phyloP scores from a whole-genome alignment of 805 yeast genomes.

The Starmerella bombi region DNA sequence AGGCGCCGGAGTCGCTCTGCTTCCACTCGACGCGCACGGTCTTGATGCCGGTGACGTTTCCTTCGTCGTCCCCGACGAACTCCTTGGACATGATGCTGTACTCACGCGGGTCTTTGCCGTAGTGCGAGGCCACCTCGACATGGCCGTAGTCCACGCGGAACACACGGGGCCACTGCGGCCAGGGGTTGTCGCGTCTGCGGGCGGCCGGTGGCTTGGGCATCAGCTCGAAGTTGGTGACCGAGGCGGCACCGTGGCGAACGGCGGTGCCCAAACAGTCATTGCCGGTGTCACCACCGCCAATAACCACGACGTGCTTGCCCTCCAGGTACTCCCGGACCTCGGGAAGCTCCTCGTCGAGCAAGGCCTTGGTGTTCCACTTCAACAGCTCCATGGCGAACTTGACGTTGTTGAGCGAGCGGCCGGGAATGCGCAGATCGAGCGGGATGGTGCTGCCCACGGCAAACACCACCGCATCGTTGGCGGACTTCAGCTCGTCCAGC shows the following conservation, averaged over 20 bases:
- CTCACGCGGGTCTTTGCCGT: conserved; percentile 95
- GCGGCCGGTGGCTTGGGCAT: conserved; percentile 80
- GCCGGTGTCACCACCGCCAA: conserved; percentile 99
- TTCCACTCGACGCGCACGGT: conserved; percentile 98
- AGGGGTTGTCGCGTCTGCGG: conserved; percentile 89
- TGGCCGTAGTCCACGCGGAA: conserved; percentile 98
- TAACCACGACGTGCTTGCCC: conserved; percentile 87
- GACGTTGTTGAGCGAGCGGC: conserved; percentile 80
- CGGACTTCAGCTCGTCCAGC: conserved; percentile 49
- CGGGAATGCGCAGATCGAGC: conserved; percentile 86
- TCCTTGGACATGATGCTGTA: conserved; percentile 91
- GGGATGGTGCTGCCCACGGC: conserved; percentile 96
- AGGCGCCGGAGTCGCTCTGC: conserved; percentile 85
- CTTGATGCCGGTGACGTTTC: conserved; percentile 88
- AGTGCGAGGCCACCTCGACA: conserved; percentile 84
- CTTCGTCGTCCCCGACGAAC: conserved; percentile 87
- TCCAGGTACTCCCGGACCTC: conserved; percentile 55
- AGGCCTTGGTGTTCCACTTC: conserved; percentile 77
- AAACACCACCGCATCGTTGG: conserved; percentile 71
- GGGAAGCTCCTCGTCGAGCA: conserved; percentile 67
- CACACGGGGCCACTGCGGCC: conserved; percentile 99
- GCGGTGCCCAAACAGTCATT: conserved; percentile 97
- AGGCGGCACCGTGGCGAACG: conserved; percentile 91
- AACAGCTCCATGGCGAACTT: conserved; percentile 90
- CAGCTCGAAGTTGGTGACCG: conserved; percentile 86